Conservation (phyloP, 1,284 basidiomycete genomes). For the Cryptococcus wingfieldii region DNA sequence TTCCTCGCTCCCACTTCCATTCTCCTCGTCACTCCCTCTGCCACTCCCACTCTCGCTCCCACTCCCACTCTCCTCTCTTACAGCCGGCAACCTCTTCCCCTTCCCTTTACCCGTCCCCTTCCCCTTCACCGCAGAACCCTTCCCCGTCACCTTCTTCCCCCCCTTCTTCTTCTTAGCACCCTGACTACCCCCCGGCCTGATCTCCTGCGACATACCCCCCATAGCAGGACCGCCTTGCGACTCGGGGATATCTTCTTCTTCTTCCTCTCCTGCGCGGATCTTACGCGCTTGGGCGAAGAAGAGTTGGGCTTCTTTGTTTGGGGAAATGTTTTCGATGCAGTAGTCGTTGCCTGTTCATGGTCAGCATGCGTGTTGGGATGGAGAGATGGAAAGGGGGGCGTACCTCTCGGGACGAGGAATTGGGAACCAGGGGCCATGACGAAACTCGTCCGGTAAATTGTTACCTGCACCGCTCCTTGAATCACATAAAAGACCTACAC, state of each 20-base stretch:
- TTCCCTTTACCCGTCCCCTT: no score
- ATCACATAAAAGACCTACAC: slow-evolving; percentile 79
- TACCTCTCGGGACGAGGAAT: slow-evolving; percentile 87
- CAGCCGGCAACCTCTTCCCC: background rate
- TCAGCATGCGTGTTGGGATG: background rate
- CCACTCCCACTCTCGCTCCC: background rate
- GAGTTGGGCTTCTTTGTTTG: slow-evolving; percentile 66
- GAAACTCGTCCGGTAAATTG: slow-evolving; percentile 72
- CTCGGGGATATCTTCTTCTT: slow-evolving; percentile 12
- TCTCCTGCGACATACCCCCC: background rate
- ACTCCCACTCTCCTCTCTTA: background rate
- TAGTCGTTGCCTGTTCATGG: slow-evolving; percentile 72
- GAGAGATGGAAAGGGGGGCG: slow-evolving; percentile 23
- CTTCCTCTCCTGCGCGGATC: slow-evolving; percentile 52
- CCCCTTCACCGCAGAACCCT: no score
- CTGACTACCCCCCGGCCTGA: background rate
- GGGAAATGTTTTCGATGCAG: slow-evolving; percentile 78
- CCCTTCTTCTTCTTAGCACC: background rate
- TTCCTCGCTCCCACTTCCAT: background rate
- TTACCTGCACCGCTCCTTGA: slow-evolving; percentile 80
- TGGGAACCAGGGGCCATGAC: slow-evolving; percentile 75
- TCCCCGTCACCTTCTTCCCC: no score
- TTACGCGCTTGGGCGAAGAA: slow-evolving; percentile 93
- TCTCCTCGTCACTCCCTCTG: background rate
- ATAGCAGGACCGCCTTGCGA: background rate